phyloP scores from a whole-genome alignment of 768 basidiomycete genomes.

The Auricularia cornea region DNA sequence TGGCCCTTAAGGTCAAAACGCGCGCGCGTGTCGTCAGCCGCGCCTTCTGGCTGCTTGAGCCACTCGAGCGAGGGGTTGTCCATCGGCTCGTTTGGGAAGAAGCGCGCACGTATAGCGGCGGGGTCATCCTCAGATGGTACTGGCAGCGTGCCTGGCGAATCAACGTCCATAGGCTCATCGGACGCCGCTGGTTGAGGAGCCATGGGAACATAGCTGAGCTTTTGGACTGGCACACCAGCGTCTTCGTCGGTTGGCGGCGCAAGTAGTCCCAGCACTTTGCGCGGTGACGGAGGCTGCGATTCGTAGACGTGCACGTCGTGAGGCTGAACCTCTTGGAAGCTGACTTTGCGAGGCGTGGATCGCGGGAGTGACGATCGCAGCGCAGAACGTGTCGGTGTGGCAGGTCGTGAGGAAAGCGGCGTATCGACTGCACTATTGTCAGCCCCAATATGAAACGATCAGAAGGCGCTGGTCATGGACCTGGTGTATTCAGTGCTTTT shows the following conservation, averaged over 20 bases:
- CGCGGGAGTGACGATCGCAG: conserved; percentile 3
- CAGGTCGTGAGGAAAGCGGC: neutral
- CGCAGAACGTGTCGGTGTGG: conserved; percentile 3
- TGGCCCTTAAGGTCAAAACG: conserved; percentile 67
- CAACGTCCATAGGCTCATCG: neutral
- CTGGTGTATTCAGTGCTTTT: no score
- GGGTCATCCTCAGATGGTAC: conserved; percentile 55
- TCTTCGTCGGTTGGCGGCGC: conserved; percentile 33
- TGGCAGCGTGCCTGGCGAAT: neutral
- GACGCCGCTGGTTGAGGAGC: neutral
- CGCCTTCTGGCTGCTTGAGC: conserved; percentile 40
- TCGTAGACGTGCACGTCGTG: conserved; percentile 78
- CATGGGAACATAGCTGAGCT: conserved; percentile 17
- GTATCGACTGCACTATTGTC: neutral
- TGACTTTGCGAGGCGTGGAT: conserved; percentile 36
- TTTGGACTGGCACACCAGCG: conserved; percentile 26
- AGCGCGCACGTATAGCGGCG: conserved; percentile 74
- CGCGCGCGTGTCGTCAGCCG: conserved; percentile 12
- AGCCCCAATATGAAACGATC: neutral
- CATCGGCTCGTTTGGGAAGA: conserved; percentile 64
- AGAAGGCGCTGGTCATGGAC: neutral
- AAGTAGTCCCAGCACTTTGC: conserved; percentile 44
- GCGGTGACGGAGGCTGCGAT: conserved; percentile 70
- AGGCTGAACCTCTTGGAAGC: conserved; percentile 69
- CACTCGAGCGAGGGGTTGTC: conserved; percentile 74